Evolutionary conservation across 2,329 filamentous ascomycete species (phyloP), one percentile per base, ranked within the genome.

Genomic region (Alternaria metachromatica): DNA sequence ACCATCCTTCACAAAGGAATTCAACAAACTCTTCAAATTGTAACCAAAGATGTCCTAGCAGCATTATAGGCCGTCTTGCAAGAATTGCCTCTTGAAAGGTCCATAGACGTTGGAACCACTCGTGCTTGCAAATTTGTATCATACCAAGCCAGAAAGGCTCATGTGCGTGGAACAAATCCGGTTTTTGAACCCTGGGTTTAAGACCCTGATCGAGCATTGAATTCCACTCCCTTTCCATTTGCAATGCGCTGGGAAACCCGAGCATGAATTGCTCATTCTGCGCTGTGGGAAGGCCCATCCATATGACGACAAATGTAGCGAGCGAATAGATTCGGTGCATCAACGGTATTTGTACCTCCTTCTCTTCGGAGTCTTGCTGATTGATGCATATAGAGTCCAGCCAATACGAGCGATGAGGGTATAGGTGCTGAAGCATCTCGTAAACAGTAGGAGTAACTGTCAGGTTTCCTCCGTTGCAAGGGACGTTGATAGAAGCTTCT

Each of bases 131-230:
- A 3, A 51, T 0, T 4, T 51, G 12, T 3, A 5, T 1, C 28
- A 51, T 15, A 13, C 49, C 49, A 2, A 11, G 12, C 8, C 45
- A 48, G 15, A 28, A 49, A 4, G 0, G 9, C 2, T 13, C 9
- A 7, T 49, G 5, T 3, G 0, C 1, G 6, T 0, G 3, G 5
- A 28, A 25, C 1, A 48, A 5, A 49, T n/a, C 10, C 6, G 6
- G 18, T 9, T n/a, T 3, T 1, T 7, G 13, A n/a, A n/a, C 2
- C 48, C 4, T 6, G 0, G 48, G 48, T 21, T 21, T 2, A 7
- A 21, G 18, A 7, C 3, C 2, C 7, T 51, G 48, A 8, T 18
- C 4, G 5, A n/a, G 0, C 12, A 37, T 21, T 2, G 49, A 23
- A 2, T 11, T 37, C 49, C 49, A 51, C 49, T 8, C 15, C 13